Evolutionary conservation across 306 rosid genomes (phyloP), one percentile per base, ranked within the genome.

Genomic region (Biancaea sappan): DNA sequence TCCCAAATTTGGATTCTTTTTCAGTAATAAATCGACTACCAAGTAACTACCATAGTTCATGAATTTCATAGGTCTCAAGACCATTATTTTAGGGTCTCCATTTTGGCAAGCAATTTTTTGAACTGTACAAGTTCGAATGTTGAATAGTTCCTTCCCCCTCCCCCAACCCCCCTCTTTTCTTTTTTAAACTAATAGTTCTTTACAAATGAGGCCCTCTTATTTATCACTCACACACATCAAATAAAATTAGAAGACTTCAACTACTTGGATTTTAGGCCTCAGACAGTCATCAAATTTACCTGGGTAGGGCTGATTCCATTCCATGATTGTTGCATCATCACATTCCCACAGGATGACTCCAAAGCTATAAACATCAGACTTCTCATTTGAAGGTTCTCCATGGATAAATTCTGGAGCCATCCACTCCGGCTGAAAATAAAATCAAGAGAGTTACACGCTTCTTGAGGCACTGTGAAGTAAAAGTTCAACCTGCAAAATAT

Each of bases 331-430:
- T 90, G 84, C 97, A 93, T 28, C 77, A 95, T 89, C 41, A 80
- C 88, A 31, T 79, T 93, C 98, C 98, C 98, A 91, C 24, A 90
- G 83, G 84, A 93, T 87, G 41, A 93, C 97, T 48, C 98, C 98
- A 32, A 91, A 93, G 77, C 98, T 93, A 82, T 86, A 93, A 37
- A 92, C 92, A n/a, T n/a, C n/a, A n/a, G n/a, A n/a, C n/a, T n/a
- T n/a, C n/a, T n/a, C n/a, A n/a, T n/a, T n/a, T n/a, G n/a, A n/a
- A n/a, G n/a, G n/a, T n/a, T n/a, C n/a, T n/a, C n/a, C n/a, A n/a
- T n/a, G n/a, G n/a, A n/a, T 97, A 82, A 93, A 93, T 69, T 93
- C 97, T 5, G 98, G 98, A 80, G 98, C 98, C 98, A 93, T 93
- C 98, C 98, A 93, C 93, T 90, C 98, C 0, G 97, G 93, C 98